Percentiles rank a stretch among this genome's conserved stretches.
Evolutionary conservation across 345 rosid species (phyloP).

Genomic region (Eucalyptus decipiens): DNA sequence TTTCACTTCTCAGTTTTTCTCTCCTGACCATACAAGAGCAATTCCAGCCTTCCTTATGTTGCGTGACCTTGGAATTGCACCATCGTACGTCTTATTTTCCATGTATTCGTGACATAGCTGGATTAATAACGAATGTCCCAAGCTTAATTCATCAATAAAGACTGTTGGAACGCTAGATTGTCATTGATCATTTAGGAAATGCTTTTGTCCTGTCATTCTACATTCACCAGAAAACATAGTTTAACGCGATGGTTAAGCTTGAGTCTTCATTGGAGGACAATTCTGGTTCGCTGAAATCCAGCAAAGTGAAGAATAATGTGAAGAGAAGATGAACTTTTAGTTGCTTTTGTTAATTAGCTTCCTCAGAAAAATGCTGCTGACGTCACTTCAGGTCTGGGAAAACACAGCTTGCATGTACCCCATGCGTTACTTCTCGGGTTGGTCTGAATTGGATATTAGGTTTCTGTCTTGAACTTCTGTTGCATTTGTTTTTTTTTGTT

Average conservation of each 20-base stretch:
- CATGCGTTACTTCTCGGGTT: slow-evolving; percentile 85
- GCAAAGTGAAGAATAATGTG: too few relatives aligned
- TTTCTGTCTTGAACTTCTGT: background rate
- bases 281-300: too few relatives aligned
- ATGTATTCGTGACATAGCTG: background rate
- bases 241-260: too few relatives aligned
- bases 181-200: too few relatives aligned
- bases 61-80: background rate
- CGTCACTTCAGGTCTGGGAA: slow-evolving; percentile 66
- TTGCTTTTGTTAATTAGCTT: background rate
- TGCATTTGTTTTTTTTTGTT: background rate
- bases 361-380: background rate
- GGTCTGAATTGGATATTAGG: background rate
- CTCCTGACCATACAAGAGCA: background rate
- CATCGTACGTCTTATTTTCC: too few relatives aligned
- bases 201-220: too few relatives aligned
- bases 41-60: background rate
- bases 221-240: too few relatives aligned
- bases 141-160: background rate
- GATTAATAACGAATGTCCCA: too few relatives aligned
- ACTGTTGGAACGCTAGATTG: background rate
- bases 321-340: background rate
- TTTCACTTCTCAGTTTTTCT: background rate
- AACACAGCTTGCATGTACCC: slow-evolving; percentile 89
- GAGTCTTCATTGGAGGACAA: too few relatives aligned